Evolutionary conservation across 2,329 filamentous ascomycete genomes (phyloP).

Genomic region (Lizonia empirigonia): DNA sequence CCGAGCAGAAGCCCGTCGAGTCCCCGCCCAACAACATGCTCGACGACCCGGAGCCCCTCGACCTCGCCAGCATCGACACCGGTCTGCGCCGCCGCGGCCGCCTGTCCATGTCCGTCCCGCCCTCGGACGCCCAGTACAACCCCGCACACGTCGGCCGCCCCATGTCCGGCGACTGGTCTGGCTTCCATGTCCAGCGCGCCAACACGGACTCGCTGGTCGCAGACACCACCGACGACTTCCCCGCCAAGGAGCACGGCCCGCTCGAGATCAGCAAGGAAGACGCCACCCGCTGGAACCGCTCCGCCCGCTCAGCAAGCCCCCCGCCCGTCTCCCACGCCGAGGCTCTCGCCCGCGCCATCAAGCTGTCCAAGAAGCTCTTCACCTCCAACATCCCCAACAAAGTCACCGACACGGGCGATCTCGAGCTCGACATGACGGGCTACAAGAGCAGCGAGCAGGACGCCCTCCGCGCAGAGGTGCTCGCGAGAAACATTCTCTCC

Average conservation of each 20-base stretch:
- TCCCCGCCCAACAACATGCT: conserved; percentile 55
- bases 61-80: conserved; percentile 60
- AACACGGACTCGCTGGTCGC: conserved; percentile 62
- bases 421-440: conserved; percentile 98
- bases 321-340: conserved; percentile 73
- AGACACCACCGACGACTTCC: conserved; percentile 48
- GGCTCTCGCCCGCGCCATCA: conserved; percentile 80
- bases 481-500: conserved; percentile 87
- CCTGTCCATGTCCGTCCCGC: conserved; percentile 39
- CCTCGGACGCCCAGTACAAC: conserved; percentile 27
- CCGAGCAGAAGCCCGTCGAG: conserved; percentile 63
- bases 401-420: conserved; percentile 88
- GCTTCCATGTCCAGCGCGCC: conserved; percentile 49
- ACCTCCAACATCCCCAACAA: conserved; percentile 90
- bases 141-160: conserved; percentile 28
- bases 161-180: conserved; percentile 46
- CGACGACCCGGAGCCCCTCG: conserved; percentile 72
- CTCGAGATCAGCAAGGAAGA: conserved; percentile 43
- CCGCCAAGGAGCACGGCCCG: conserved; percentile 37
- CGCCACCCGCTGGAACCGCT: conserved; percentile 43
- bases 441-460: conserved; percentile 96
- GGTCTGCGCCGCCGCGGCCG: conserved; percentile 31
- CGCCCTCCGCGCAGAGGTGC: conserved; percentile 86
- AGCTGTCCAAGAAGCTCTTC: conserved; percentile 84
- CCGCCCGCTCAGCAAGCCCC: conserved; percentile 71